Evolutionary conservation across 2,329 filamentous ascomycete species (phyloP), one percentile per base, ranked within the genome.

Genomic region (Penicillium digitatum): DNA sequence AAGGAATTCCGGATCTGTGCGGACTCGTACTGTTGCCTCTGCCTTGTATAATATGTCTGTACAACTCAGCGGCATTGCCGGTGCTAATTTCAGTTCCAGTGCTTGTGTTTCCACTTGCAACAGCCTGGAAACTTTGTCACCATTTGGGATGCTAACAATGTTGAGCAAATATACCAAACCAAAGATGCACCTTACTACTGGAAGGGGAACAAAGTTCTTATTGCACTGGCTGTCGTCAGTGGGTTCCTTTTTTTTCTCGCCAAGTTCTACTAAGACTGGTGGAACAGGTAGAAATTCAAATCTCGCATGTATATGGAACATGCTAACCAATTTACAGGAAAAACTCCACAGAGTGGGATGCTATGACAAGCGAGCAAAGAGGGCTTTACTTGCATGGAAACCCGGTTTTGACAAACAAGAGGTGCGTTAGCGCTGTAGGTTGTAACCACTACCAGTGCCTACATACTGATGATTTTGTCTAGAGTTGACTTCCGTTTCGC

Each of bases 251-350:
- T 51, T 8, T 3, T 51, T 8, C 8, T 18, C 2, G 31, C 39
- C 10, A 51, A 29, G 4, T 16, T 44, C 16, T 51, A 44, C 12
- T 51, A 51, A 9, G 48, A 44, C 16, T 44, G 22, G 22, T 22
- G 48, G 20, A 51, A 51, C 16, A 35, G 11, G 39, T 51, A 44
- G 10, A 8, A 14, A 2, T 1, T 5, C 12, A 11, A 14, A 18
- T n/a, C n/a, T 14, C 11, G 11, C 11, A 14, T 43, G 1, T 20
- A 14, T 20, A 14, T 29, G 3, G 10, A 43, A 10, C 10, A 18
- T 9, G 29, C 31, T 44, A 39, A 56, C n/a, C 59, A 8, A n/a
- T 42, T 6, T 76, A 81, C 63, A 79, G 82, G 55, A 81, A 81
- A 61, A 76, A 79, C 20, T 67, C 78, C 16, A 74, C 76, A 61